Base-by-base conservation (phyloP, 2,329 filamentous ascomycete genomes). In the Sporothrix curviconia region DNA sequence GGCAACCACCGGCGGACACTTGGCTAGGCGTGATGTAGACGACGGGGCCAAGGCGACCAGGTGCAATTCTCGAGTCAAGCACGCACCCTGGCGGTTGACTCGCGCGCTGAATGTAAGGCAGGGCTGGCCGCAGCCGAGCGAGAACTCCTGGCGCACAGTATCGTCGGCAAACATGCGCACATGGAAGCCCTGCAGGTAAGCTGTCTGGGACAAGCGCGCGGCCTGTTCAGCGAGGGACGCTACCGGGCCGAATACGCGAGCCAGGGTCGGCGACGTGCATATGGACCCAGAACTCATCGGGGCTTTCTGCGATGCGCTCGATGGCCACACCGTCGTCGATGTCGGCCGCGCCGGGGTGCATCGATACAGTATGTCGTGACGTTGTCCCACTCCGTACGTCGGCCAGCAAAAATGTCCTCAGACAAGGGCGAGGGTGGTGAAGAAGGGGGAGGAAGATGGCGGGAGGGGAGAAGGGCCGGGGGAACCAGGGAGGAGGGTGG, bases 261-360 rank as follows among this genome's bases (percentile, higher is more conserved):
- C 86, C 86, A 8, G 89, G 89, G 65, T 94, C 90, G 14, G 90
- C 89, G 42, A 88, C 80, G 68, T 94, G 89, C 32, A 90, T 72
- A 66, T 91, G 88, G 30, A 92, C 74, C 89, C 89, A 94, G 65
- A 81, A 83, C 62, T 87, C 77, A 52, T 76, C 67, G 19, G 76
- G 60, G 17, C 69, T 73, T 4, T 75, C 70, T 19, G 22, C 30
- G 1, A 85, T 79, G 46, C 71, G 68, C 66, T 90, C 85, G 7
- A 94, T 66, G 1, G 89, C 92, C 8, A 95, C 72, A 1, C 85
- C 89, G 66, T 95, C 89, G 63, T 95, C 89, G 58, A 94, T 87
- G 64, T 92, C 84, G 28, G 79, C 74, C 0, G 90, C 87, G 36
- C 71, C 72, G 19, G 77, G n/a, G 75, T 28, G 80, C 78, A 66